Percentiles rank a stretch among this genome's conserved stretches.
Conservation (phyloP, 768 basidiomycete species). For the Mycena indigotica region DNA sequence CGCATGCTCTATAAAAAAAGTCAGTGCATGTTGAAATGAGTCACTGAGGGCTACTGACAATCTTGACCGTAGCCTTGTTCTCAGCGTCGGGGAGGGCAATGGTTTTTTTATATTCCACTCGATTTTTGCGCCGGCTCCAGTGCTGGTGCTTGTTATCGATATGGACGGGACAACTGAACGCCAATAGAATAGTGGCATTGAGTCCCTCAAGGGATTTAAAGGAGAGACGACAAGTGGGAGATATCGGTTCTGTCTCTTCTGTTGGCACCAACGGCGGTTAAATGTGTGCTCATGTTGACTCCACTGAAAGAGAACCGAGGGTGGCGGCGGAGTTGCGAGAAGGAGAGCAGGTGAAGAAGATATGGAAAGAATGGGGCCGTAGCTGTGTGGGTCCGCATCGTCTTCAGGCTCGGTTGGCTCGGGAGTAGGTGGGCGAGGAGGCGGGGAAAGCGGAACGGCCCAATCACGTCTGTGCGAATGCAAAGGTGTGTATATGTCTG, state of each 20-base stretch:
- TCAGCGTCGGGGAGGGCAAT: conserved; percentile 10
- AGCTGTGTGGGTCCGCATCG: background rate
- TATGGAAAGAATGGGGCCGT: background rate
- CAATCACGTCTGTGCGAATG: background rate
- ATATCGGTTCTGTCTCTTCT: conserved; percentile 8
- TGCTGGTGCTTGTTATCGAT: background rate
- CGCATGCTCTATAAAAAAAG: conserved; percentile 10
- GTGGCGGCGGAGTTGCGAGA: background rate
- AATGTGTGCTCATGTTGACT: background rate
- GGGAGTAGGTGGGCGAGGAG: background rate
- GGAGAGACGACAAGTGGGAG: conserved; percentile 18
- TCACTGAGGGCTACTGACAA: too few species aligned
- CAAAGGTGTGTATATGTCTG: background rate
- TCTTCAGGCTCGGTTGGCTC: background rate
- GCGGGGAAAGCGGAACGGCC: too few species aligned
- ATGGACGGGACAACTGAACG: background rate
- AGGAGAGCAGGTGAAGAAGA: background rate
- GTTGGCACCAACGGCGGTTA: background rate
- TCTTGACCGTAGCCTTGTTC: conserved; percentile 12
- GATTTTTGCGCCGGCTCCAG: background rate
- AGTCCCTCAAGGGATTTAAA: conserved; percentile 11
- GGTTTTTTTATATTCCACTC: conserved; percentile 17
- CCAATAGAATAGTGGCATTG: conserved; percentile 15
- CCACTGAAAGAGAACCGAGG: conserved; percentile 5
- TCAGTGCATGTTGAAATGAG: too few species aligned